Conservation (phyloP, 1,284 basidiomycete genomes). For the Paramarasmius palmivorus region DNA sequence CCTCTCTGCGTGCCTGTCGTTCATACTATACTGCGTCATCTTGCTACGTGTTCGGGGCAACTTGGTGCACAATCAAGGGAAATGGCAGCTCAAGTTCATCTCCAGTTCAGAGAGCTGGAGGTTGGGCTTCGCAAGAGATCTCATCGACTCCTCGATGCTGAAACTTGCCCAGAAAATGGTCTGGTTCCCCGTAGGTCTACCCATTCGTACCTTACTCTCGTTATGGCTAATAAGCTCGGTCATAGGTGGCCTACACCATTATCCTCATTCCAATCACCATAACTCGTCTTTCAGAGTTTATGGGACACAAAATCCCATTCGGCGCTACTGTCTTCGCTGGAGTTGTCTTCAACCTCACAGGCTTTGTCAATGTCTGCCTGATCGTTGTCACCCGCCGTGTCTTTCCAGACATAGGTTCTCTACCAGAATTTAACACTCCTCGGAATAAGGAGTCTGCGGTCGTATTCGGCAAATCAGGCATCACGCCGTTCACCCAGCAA, state of each 20-base stretch:
- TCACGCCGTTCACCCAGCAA: constrained; percentile 17
- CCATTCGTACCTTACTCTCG: background rate
- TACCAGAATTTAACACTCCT: constrained; percentile 19
- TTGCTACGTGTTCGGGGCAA: constrained; percentile 37
- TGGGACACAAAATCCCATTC: constrained; percentile 30
- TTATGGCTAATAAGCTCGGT: background rate
- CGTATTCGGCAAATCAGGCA: constrained; percentile 13
- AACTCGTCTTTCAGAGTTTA: constrained; percentile 31
- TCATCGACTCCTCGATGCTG: constrained; percentile 27
- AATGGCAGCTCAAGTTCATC: constrained; percentile 26
- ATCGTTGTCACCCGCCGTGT: constrained; percentile 15
- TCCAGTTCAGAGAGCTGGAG: constrained; percentile 26
- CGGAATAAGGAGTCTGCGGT: constrained; percentile 8
- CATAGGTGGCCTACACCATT: constrained; percentile 33
- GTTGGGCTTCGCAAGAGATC: constrained; percentile 25
- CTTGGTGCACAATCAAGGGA: constrained; percentile 23
- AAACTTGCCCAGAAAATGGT: constrained; percentile 27
- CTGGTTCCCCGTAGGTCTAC: constrained; percentile 26
- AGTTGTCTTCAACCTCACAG: constrained; percentile 36
- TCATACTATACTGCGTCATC: constrained; percentile 30
- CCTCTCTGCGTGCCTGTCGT: constrained; percentile 29
- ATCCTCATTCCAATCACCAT: constrained; percentile 35
- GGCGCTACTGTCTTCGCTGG: constrained; percentile 28
- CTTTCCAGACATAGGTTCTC: constrained; percentile 17
- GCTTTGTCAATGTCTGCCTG: constrained; percentile 21